Base-by-base conservation (phyloP, 2,329 filamentous ascomycete species). In the Pestalotiopsis sp. region DNA sequence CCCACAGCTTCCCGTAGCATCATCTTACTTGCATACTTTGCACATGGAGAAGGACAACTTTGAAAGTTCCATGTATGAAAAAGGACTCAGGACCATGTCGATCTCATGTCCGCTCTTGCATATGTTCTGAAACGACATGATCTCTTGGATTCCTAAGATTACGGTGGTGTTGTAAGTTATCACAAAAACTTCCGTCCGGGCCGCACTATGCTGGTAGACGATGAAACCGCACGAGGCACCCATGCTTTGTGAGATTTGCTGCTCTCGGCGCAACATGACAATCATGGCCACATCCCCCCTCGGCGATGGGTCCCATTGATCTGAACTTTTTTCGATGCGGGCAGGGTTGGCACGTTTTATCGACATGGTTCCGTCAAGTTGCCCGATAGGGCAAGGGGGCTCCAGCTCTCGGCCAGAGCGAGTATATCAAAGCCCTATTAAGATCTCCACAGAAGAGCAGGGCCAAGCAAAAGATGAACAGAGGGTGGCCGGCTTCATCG, bases 91-190 rank as follows among this genome's bases (percentile, higher is more conserved):
- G 17, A 52, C 45, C 45, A 52, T 52, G 5, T 9, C 14, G 23
- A 59, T 17, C 17, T 17, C 23, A 27, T 36, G 23, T 27, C 57
- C 57, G 57, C 57, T 27, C 23, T 59, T 59, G 23, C 57, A 59
- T n/a, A 12, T 60, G 52, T 65, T 66, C 63, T 12, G 67, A 70
- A 49, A 31, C 49, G 13, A 45, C 65, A 7, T 57, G 58, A 68
- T 68, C 63, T 68, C 69, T 23, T 62, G 68, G 70, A 17, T 17
- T 17, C 64, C n/a, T 59, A 12, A 36, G 17, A 59, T 59, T 36
- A 20, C n/a, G 20, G 45, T n/a, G 45, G 7, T 52, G 45, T 52
- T 20, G 20, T 52, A 17, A 52, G 17, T 52, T n/a, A 52, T n/a
- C 7, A 52, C 45, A 52, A 52, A 52, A 52, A 17, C 17, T 9